These are phyloP conservation scores for Pyrenophora seminiperda DNA, from an alignment of 2,329 filamentous ascomycete species.

Conservation along the genomic window DNA sequence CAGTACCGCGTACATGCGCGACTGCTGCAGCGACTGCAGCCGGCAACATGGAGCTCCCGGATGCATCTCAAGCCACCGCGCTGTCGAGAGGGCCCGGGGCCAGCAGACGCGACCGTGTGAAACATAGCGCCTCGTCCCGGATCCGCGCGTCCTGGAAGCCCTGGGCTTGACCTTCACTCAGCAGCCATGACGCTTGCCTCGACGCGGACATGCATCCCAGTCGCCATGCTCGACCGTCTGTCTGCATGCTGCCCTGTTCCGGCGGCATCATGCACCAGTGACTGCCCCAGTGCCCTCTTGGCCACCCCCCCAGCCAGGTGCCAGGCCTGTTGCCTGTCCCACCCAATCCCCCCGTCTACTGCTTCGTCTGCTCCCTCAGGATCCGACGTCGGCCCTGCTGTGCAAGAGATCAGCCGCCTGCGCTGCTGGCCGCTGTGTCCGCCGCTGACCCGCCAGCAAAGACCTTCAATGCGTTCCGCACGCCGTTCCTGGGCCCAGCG, in stretches of 20 bases:
- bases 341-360: too few species aligned
- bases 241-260: constrained; percentile 23
- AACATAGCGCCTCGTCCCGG: constrained; percentile 45
- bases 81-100: constrained; percentile 12
- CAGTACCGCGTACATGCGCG: too few species aligned
- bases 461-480: constrained; percentile 10
- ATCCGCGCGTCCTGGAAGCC: constrained; percentile 30
- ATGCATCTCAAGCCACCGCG: neutral
- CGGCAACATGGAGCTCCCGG: neutral
- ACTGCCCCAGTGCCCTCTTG: too few species aligned
- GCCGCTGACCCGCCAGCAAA: too few species aligned
- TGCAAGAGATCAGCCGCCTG: neutral
- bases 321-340: too few species aligned
- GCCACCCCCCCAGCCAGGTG: constrained; percentile 30
- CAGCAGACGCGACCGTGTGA: constrained; percentile 33
- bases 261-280: constrained; percentile 19
- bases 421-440: too few species aligned
- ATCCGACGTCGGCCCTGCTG: constrained; percentile 23
- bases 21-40: too few species aligned
- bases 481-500: constrained; percentile 23
- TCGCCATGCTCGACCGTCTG: constrained; percentile 28
- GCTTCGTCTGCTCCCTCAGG: constrained; percentile 9
- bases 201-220: constrained; percentile 26
- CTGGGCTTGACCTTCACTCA: constrained; percentile 15
- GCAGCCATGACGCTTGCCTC: constrained; percentile 23